A percentile compares a stretch with the other conserved stretches of the same genome.
These are phyloP conservation scores for Bauhinia variegata DNA, from an alignment of 306 rosid genomes.

Conservation along the genomic window DNA sequence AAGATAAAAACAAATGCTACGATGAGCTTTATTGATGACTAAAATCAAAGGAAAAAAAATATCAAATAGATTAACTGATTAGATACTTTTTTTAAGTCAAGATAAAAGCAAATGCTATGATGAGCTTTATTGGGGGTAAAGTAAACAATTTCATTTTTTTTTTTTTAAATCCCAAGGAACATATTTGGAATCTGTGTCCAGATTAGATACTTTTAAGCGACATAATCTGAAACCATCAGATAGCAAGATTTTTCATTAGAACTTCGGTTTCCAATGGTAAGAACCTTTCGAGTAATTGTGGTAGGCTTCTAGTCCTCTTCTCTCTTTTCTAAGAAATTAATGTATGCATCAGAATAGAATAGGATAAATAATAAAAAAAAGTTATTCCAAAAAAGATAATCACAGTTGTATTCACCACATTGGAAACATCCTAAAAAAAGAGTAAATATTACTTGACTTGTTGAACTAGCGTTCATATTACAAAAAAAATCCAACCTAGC, in stretches of 20 bases:
- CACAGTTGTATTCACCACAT: not conserved
- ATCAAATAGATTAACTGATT: too few relatives aligned
- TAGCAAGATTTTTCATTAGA: too few relatives aligned
- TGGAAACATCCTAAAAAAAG: not conserved
- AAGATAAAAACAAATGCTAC: not conserved
- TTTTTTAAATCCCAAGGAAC: too few relatives aligned
- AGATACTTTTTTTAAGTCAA: too few relatives aligned
- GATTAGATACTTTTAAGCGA: too few relatives aligned
- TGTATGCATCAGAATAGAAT: not conserved
- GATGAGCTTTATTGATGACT: too few relatives aligned
- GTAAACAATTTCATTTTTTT: not conserved
- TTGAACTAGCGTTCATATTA: not conserved
- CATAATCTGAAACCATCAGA: too few relatives aligned
- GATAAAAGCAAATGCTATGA: not conserved
- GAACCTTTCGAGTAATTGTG: not conserved
- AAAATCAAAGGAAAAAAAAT: too few relatives aligned
- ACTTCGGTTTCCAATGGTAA: too few relatives aligned
- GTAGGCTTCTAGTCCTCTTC: not conserved
- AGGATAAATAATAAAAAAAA: not conserved
- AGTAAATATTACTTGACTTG: not conserved
- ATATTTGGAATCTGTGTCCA: too few relatives aligned
- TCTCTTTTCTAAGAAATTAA: too few relatives aligned
- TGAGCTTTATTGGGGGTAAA: too few relatives aligned
- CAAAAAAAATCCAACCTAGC: not conserved
- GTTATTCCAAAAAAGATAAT: not conserved